These are phyloP conservation scores for Gossypium davidsonii DNA, from an alignment of 441 rosid genomes.

Conservation along the genomic window DNA sequence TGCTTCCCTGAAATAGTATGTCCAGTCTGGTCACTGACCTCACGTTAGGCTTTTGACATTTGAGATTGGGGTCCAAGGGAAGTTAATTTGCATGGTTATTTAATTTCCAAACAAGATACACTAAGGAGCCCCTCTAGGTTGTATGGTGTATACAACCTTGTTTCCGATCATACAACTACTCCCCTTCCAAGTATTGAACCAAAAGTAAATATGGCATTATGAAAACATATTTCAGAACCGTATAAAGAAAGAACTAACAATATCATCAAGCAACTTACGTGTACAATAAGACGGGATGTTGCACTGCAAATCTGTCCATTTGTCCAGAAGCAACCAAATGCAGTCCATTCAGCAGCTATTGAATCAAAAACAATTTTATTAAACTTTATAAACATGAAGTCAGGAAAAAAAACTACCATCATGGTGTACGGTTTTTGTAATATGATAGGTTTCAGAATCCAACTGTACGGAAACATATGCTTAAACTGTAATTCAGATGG, in stretches of 20 bases:
- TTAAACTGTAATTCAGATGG: slow-evolving; percentile 9
- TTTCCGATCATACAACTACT: not conserved
- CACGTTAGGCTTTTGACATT: not conserved
- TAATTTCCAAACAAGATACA: not conserved
- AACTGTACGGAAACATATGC: not conserved
- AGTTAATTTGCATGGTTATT: not conserved
- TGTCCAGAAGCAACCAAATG: slow-evolving; percentile 97
- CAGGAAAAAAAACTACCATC: not conserved
- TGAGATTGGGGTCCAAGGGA: not conserved
- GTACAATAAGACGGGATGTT: slow-evolving; percentile 90
- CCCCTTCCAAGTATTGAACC: not conserved
- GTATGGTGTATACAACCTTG: not conserved
- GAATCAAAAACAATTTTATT: slow-evolving; percentile 17
- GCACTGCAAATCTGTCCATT: slow-evolving; percentile 99
- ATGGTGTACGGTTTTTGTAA: not conserved
- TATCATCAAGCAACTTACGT: slow-evolving; percentile 44
- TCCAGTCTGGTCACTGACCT: not conserved
- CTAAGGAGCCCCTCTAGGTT: not conserved
- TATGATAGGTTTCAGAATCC: not conserved
- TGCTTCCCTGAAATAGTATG: not conserved
- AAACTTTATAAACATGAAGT: not conserved
- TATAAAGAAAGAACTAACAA: not conserved
- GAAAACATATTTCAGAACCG: not conserved
- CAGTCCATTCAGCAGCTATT: slow-evolving; percentile 89
- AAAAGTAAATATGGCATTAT: not conserved